phyloP scores from a whole-genome alignment of 2,329 filamentous ascomycete genomes.

The Nannizziopsis barbatae region DNA sequence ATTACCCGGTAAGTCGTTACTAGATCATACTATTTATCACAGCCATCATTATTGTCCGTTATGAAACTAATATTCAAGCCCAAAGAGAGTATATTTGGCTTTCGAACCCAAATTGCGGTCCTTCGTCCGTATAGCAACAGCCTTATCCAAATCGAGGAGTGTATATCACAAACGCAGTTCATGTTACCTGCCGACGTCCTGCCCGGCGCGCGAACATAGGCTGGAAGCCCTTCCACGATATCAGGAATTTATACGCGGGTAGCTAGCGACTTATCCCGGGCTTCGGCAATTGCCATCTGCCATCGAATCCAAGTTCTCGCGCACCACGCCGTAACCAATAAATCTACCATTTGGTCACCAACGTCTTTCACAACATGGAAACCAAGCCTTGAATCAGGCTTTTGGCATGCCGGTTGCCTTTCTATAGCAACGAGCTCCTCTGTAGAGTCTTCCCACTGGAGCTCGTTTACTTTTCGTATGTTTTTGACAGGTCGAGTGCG shows the following conservation, averaged over 20 bases:
- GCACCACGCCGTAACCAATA: constrained; percentile 16
- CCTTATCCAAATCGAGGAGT: too few relatives aligned
- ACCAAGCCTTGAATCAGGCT: constrained; percentile 3
- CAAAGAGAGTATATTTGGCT: too few relatives aligned
- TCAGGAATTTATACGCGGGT: constrained; percentile 4
- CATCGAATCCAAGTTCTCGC: constrained; percentile 14
- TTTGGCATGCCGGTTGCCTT: constrained; percentile 3
- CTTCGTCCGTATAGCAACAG: too few relatives aligned
- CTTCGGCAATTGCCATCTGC: constrained; percentile 10
- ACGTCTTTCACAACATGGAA: constrained; percentile 14
- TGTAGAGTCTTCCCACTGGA: constrained; percentile 15
- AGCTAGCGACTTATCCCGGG: constrained; percentile 4
- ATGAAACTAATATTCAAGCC: too few relatives aligned
- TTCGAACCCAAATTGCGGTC: too few relatives aligned
- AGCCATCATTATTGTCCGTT: too few relatives aligned
- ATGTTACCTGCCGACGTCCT: too few relatives aligned
- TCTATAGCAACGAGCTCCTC: constrained; percentile 14
- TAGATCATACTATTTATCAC: too few relatives aligned
- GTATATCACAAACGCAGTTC: too few relatives aligned
- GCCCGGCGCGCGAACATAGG: too few relatives aligned
- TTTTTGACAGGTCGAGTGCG: constrained; percentile 13
- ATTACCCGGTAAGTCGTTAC: too few relatives aligned
- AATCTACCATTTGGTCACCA: constrained; percentile 14
- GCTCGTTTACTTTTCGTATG: constrained; percentile 5
- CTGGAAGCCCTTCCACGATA: too few relatives aligned